These are phyloP conservation scores for Fusarium tuaranense DNA, from an alignment of 2,329 filamentous ascomycete species.

Conservation along the genomic window DNA sequence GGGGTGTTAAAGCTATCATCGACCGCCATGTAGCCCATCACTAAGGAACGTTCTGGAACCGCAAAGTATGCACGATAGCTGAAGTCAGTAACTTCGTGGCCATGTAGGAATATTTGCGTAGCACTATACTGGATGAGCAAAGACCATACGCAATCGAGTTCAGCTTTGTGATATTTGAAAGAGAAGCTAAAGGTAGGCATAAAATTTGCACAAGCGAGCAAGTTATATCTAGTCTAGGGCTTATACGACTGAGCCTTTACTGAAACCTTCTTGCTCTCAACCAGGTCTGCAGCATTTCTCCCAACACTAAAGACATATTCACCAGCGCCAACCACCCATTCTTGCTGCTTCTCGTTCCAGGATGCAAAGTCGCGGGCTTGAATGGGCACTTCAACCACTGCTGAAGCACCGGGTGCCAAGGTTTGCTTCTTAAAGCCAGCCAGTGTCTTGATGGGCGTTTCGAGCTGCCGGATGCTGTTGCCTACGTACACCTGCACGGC, in stretches of 20 bases:
- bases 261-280: background rate
- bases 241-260: background rate
- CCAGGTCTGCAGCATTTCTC: conserved; percentile 20
- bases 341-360: conserved; percentile 3
- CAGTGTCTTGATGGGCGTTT: conserved; percentile 40
- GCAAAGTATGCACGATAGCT: too few species aligned
- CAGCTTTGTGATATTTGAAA: too few species aligned
- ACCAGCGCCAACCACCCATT: conserved; percentile 23
- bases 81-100: too few species aligned
- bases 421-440: background rate
- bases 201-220: rapidly evolving
- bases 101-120: too few species aligned
- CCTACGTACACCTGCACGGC: conserved; percentile 67
- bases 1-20: too few species aligned
- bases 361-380: conserved; percentile 9
- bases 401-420: conserved; percentile 23
- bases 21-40: too few species aligned
- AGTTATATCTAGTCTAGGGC: background rate
- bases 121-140: too few species aligned
- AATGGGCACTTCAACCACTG: background rate
- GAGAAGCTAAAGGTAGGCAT: background rate
- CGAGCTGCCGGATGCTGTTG: background rate
- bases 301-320: conserved; percentile 28
- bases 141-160: too few species aligned
- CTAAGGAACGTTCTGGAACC: too few species aligned